phyloP scores from a whole-genome alignment of 768 basidiomycete species.

The Tricholomella constricta region DNA sequence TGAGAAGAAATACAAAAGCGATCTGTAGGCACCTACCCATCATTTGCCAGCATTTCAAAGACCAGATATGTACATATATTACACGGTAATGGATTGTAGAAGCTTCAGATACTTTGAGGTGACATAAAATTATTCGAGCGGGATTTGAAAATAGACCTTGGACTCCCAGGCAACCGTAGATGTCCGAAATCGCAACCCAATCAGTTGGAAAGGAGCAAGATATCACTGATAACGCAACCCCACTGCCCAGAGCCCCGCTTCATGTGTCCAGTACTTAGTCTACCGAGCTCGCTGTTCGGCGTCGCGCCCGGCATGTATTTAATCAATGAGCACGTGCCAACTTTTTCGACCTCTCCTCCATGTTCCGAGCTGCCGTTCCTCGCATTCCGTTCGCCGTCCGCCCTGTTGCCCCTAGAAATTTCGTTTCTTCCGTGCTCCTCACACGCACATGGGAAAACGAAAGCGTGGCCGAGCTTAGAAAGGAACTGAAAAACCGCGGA shows the following conservation, averaged over 20 bases:
- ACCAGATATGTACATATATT: too few species aligned
- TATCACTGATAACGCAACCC: constrained; percentile 3
- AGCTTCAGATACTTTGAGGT: too few species aligned
- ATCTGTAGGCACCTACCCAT: too few species aligned
- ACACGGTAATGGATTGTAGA: too few species aligned
- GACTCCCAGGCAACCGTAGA: too few species aligned
- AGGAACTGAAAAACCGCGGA: constrained; percentile 57
- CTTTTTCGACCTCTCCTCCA: constrained; percentile 3
- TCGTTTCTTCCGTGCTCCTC: constrained; percentile 59
- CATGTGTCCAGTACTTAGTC: too few species aligned
- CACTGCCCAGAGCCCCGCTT: background rate
- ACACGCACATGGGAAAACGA: constrained; percentile 58
- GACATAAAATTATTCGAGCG: too few species aligned
- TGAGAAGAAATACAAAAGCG: too few species aligned
- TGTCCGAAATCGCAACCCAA: constrained; percentile 16
- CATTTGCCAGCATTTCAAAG: too few species aligned
- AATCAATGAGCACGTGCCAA: constrained; percentile 3
- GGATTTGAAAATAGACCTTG: too few species aligned
- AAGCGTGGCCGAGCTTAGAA: constrained; percentile 48
- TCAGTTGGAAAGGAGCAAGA: constrained; percentile 24
- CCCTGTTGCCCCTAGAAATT: constrained; percentile 25
- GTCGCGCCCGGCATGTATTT: background rate
- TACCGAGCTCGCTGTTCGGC: background rate
- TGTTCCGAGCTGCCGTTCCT: constrained; percentile 25
- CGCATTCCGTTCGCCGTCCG: constrained; percentile 18